Conservation (phyloP, 2,329 filamentous ascomycete genomes). For the Diaporthe citri region DNA sequence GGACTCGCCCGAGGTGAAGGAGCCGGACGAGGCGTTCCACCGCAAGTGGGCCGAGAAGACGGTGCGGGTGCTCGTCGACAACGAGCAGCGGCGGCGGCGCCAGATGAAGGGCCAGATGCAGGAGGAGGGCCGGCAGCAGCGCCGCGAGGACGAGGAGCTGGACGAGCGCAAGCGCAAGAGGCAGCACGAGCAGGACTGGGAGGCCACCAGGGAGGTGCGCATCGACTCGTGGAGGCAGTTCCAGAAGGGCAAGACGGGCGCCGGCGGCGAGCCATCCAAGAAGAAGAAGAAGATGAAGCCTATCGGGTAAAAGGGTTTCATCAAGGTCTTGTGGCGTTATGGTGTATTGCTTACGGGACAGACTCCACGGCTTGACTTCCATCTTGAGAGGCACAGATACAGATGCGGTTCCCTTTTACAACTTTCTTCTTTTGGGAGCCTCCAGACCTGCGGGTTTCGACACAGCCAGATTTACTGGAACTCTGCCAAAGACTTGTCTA, state of each 20-base stretch:
- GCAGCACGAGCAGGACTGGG: slow-evolving; percentile 95
- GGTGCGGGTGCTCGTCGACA: slow-evolving; percentile 90
- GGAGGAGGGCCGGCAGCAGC: slow-evolving; percentile 92
- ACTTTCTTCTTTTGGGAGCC: neutral
- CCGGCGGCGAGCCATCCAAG: slow-evolving; percentile 52
- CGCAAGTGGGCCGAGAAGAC: slow-evolving; percentile 92
- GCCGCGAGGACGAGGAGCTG: slow-evolving; percentile 85
- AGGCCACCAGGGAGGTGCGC: slow-evolving; percentile 88
- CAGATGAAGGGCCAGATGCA: slow-evolving; percentile 96
- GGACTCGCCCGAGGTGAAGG: slow-evolving; percentile 88
- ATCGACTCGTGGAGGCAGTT: slow-evolving; percentile 97
- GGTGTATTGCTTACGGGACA: slow-evolving; percentile 33
- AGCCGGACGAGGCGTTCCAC: slow-evolving; percentile 76
- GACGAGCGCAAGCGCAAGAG: slow-evolving; percentile 86
- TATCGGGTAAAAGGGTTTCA: slow-evolving; percentile 59
- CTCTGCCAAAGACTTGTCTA: neutral
- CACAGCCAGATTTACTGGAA: neutral
- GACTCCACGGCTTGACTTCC: slow-evolving; percentile 2
- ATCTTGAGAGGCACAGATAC: neutral
- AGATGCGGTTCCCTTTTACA: slow-evolving; percentile 5
- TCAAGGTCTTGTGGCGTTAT: slow-evolving; percentile 12
- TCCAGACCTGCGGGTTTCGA: neutral
- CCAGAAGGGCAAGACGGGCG: slow-evolving; percentile 77
- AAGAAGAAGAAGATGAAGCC: slow-evolving; percentile 77
- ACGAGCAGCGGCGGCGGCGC: slow-evolving; percentile 85